Conservation (phyloP, 495 filamentous ascomycete genomes). For the Glarea lozoyensis region DNA sequence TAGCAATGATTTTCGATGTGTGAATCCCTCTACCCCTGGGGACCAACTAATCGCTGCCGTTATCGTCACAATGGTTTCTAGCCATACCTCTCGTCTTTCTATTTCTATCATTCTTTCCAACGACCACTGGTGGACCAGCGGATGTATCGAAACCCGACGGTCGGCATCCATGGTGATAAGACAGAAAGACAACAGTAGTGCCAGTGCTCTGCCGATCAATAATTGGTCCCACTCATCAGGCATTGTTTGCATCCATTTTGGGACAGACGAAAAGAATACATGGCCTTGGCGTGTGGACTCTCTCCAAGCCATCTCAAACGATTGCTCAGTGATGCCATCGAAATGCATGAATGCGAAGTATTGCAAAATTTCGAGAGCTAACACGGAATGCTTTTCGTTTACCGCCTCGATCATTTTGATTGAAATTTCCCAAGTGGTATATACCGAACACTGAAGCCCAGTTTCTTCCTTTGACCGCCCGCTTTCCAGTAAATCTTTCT, state of each 20-base stretch:
- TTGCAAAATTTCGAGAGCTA: constrained; percentile 20
- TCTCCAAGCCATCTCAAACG: constrained; percentile 7
- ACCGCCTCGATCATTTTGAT: constrained; percentile 16
- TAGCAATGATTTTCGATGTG: constrained; percentile 15
- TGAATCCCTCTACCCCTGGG: constrained; percentile 10
- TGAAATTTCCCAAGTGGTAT: constrained; percentile 24
- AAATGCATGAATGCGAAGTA: constrained; percentile 32
- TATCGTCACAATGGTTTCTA: constrained; percentile 11
- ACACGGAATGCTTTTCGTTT: constrained; percentile 6
- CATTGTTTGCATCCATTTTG: constrained; percentile 1
- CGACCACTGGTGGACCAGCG: constrained; percentile 28
- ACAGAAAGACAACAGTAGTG: constrained; percentile 18
- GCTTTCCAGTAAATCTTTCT: constrained; percentile 12
- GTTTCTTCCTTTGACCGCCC: constrained; percentile 3
- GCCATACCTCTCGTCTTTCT: constrained; percentile 19
- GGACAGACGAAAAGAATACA: background rate
- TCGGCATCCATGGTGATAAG: constrained; percentile 16
- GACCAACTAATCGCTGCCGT: background rate
- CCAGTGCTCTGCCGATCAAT: constrained; percentile 14
- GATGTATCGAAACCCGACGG: constrained; percentile 25
- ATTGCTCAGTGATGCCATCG: constrained; percentile 15
- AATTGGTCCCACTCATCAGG: constrained; percentile 12
- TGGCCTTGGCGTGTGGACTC: background rate
- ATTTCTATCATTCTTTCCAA: constrained; percentile 17
- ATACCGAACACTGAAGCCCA: constrained; percentile 14